Conservation (phyloP, 2,329 filamentous ascomycete genomes). For the Ceratocystis lukuohia region DNA sequence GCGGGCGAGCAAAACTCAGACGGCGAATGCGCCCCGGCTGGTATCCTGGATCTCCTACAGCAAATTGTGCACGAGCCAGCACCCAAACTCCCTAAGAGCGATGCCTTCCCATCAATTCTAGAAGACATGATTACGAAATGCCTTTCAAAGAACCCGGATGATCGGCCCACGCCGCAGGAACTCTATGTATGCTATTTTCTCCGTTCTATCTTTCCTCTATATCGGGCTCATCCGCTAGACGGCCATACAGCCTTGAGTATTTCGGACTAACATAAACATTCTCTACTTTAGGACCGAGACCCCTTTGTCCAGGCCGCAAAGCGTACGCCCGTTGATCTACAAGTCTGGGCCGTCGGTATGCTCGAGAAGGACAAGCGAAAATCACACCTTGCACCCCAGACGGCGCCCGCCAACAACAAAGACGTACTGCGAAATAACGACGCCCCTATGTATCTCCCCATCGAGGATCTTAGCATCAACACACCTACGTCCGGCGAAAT, state of each 20-base stretch:
- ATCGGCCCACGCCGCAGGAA: slow-evolving; percentile 82
- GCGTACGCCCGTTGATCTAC: slow-evolving; percentile 83
- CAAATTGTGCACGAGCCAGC: slow-evolving; percentile 96
- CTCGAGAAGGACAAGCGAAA: slow-evolving; percentile 94
- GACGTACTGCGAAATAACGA: slow-evolving; percentile 56
- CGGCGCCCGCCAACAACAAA: slow-evolving; percentile 54
- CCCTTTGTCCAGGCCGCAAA: slow-evolving; percentile 93
- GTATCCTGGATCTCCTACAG: slow-evolving; percentile 88
- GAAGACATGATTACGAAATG: slow-evolving; percentile 98
- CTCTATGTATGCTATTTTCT: slow-evolving; percentile 55
- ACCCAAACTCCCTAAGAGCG: slow-evolving; percentile 86
- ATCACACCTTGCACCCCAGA: slow-evolving; percentile 72
- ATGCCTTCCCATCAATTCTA: slow-evolving; percentile 87
- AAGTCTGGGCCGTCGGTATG: slow-evolving; percentile 84
- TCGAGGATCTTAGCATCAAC: slow-evolving; percentile 34
- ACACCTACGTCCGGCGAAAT: slow-evolving; percentile 63
- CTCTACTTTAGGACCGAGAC: slow-evolving; percentile 57
- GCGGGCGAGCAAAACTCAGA: slow-evolving; percentile 58
- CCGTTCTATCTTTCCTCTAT: not conserved
- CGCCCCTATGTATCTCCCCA: slow-evolving; percentile 37
- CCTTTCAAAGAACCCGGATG: slow-evolving; percentile 74
- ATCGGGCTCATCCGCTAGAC: too few species aligned
- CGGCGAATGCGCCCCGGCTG: slow-evolving; percentile 70
- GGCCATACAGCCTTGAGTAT: too few species aligned
- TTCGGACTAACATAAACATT: not conserved